A percentile compares a stretch with the other conserved stretches of the same genome.
These are phyloP conservation scores for Hyaloscypha variabilis DNA, from an alignment of 495 filamentous ascomycete genomes.

Conservation along the genomic window DNA sequence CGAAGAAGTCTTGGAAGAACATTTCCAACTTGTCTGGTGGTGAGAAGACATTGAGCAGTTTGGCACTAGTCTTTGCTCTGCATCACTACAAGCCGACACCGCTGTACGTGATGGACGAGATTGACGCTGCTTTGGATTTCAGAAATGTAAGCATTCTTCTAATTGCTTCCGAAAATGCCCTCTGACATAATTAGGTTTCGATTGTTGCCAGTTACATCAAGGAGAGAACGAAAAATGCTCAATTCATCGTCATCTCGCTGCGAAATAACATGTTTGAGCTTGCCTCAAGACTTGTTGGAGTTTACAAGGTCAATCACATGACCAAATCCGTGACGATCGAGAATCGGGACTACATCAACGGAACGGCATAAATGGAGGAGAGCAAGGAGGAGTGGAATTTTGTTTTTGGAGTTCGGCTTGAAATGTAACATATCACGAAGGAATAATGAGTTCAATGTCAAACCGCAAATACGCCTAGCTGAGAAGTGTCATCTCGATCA, in stretches of 20 bases:
- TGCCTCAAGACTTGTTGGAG: slow-evolving; percentile 87
- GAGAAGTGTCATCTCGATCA: slow-evolving; percentile 3
- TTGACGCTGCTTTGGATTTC: slow-evolving; percentile 97
- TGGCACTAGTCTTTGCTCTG: slow-evolving; percentile 94
- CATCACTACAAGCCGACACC: slow-evolving; percentile 99
- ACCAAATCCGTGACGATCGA: slow-evolving; percentile 97
- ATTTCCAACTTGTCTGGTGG: slow-evolving; percentile 93
- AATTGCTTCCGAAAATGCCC: neutral
- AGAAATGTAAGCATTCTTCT: slow-evolving; percentile 72
- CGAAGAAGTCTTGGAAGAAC: slow-evolving; percentile 99
- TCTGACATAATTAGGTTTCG: slow-evolving; percentile 66
- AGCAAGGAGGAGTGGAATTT: slow-evolving; percentile 4
- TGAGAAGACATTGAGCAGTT: slow-evolving; percentile 92
- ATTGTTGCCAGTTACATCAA: slow-evolving; percentile 99
- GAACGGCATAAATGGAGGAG: slow-evolving; percentile 21
- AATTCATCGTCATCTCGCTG: slow-evolving; percentile 97
- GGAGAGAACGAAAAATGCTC: slow-evolving; percentile 97
- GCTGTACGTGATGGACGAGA: slow-evolving; percentile 99
- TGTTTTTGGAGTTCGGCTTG: slow-evolving; percentile 17
- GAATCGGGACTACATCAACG: slow-evolving; percentile 78
- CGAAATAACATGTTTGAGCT: slow-evolving; percentile 99
- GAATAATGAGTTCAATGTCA: slow-evolving; percentile 15
- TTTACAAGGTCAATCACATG: slow-evolving; percentile 99
- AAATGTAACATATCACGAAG: slow-evolving; percentile 27
- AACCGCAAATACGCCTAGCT: neutral